Conservation (phyloP, 2,329 filamentous ascomycete species). For the Cladosporium halotolerans region DNA sequence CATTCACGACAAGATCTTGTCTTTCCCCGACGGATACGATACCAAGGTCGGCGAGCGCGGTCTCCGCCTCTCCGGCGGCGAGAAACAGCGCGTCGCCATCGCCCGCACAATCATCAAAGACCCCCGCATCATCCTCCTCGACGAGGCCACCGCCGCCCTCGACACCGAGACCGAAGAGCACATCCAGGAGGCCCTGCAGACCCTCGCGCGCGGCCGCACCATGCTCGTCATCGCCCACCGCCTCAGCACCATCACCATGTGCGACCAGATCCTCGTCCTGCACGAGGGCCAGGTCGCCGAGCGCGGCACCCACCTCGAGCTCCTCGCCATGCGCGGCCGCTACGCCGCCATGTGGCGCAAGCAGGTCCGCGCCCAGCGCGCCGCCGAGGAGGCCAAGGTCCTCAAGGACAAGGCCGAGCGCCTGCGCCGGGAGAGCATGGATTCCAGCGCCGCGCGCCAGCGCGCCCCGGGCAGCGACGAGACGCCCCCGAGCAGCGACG, state of each 20-base stretch:
- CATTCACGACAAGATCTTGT: constrained; percentile 86
- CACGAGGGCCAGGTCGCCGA: constrained; percentile 49
- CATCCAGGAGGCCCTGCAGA: constrained; percentile 80
- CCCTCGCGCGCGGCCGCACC: constrained; percentile 76
- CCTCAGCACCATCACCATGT: constrained; percentile 50
- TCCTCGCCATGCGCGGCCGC: constrained; percentile 41
- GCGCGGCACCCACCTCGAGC: constrained; percentile 45
- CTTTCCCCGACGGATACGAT: constrained; percentile 79
- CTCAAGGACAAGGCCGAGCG: constrained; percentile 46
- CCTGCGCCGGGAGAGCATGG: constrained; percentile 43
- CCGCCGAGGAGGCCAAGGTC: constrained; percentile 44
- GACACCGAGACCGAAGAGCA: constrained; percentile 91
- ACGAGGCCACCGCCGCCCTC: constrained; percentile 86
- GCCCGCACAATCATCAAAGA: constrained; percentile 89
- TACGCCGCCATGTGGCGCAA: constrained; percentile 49
- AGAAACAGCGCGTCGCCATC: constrained; percentile 91
- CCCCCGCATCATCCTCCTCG: constrained; percentile 83
- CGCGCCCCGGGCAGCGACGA: constrained; percentile 21
- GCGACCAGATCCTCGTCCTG: constrained; percentile 51
- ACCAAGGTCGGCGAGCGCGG: constrained; percentile 90
- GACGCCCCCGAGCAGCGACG: constrained; percentile 31
- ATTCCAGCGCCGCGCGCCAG: constrained; percentile 32
- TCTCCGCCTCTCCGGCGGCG: constrained; percentile 77
- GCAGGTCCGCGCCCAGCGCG: constrained; percentile 45
- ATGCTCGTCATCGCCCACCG: constrained; percentile 88